A percentile compares a stretch with the other conserved stretches of the same genome.
Evolutionary conservation across 768 basidiomycete genomes (phyloP).

Genomic region (Omphalotus guepiniiformis): DNA sequence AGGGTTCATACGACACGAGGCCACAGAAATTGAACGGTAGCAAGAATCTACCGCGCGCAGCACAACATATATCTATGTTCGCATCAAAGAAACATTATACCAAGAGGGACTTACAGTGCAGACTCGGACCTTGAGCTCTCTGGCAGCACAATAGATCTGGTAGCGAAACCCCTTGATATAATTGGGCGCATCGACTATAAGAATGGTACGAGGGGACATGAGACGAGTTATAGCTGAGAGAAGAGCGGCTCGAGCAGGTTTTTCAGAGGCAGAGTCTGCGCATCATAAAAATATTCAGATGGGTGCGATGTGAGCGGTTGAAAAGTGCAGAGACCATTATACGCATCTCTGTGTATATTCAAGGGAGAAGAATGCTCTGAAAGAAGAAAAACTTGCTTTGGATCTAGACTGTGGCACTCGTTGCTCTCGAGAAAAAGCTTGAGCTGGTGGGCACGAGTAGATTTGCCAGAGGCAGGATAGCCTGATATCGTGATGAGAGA

Average conservation of each 20-base stretch:
- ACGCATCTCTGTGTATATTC: constrained; percentile 58
- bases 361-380: constrained; percentile 71
- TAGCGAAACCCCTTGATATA: constrained; percentile 99
- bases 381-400: constrained; percentile 41
- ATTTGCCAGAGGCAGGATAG: constrained; percentile 86
- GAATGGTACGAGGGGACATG: constrained; percentile 66
- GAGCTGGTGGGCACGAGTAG: constrained; percentile 65
- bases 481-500: constrained; percentile 90
- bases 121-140: constrained; percentile 79
- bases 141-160: constrained; percentile 94
- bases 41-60: too few relatives aligned
- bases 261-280: constrained; percentile 73
- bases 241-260: constrained; percentile 78
- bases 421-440: constrained; percentile 48
- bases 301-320: background rate
- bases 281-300: constrained; percentile 24
- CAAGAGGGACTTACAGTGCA: constrained; percentile 66
- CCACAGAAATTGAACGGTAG: background rate
- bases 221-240: constrained; percentile 80
- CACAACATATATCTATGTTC: too few relatives aligned
- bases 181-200: constrained; percentile 89
- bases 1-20: background rate
- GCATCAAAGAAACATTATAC: too few relatives aligned
- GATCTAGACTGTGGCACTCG: constrained; percentile 35
- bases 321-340: constrained; percentile 79